Conservation (phyloP, 345 rosid species). For the Lepidium didymum region DNA sequence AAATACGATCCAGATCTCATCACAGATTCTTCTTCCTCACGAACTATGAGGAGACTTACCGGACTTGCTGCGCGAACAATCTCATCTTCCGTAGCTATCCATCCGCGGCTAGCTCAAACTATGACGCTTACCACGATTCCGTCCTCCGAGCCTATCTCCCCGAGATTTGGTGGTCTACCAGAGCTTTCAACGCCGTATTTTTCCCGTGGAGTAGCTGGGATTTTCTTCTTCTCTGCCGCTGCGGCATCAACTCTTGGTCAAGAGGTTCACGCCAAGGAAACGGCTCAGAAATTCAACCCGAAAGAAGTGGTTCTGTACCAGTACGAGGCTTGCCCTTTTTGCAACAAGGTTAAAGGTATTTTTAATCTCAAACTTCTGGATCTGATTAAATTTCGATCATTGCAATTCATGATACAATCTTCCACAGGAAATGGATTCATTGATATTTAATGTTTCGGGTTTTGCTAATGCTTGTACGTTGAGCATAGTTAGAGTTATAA, state of each 20-base stretch:
- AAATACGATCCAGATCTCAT: conserved; percentile 12
- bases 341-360: conserved; percentile 89
- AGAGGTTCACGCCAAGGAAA: conserved; percentile 64
- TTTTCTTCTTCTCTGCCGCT: conserved; percentile 42
- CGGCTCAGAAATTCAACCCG: conserved; percentile 41
- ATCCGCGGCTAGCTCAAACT: conserved; percentile 36
- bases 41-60: conserved; percentile 46
- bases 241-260: conserved; percentile 46
- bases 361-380: not conserved
- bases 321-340: conserved; percentile 95
- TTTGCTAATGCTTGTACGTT: not conserved
- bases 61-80: conserved; percentile 36
- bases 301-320: conserved; percentile 81
- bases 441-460: not conserved
- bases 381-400: not conserved
- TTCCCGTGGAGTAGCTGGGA: conserved; percentile 37
- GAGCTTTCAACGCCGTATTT: conserved; percentile 21
- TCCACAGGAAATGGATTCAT: not conserved
- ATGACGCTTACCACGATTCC: conserved; percentile 26
- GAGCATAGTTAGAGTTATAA: not conserved
- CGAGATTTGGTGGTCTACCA: conserved; percentile 22
- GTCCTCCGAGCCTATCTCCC: conserved; percentile 24
- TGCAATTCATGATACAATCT: not conserved
- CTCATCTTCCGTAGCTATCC: conserved; percentile 30
- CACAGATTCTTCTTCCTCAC: not conserved